phyloP scores from a whole-genome alignment of 441 rosid species.

The Arabidopsis lyrata region DNA sequence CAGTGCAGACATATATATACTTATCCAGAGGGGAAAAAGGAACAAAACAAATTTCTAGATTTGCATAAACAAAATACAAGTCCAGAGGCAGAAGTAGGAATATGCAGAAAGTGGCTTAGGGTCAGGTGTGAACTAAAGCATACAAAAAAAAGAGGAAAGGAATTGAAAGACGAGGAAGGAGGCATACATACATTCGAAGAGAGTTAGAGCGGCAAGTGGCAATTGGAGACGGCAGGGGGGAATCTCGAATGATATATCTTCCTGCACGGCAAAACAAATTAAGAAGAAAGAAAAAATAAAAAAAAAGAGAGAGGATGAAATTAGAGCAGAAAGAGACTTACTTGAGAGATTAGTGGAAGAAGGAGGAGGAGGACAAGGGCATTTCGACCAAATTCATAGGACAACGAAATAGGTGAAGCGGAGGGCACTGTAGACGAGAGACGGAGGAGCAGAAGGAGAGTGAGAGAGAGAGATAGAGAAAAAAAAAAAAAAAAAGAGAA shows the following conservation, averaged over 20 bases:
- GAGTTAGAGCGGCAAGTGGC: slow-evolving; percentile 27
- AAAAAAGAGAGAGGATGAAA: slow-evolving; percentile 26
- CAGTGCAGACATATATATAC: background rate
- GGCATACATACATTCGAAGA: slow-evolving; percentile 33
- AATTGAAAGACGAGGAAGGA: background rate
- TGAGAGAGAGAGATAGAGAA: slow-evolving; percentile 5
- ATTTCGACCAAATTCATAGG: slow-evolving; percentile 29
- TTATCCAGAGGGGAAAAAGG: background rate
- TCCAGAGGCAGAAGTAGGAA: background rate
- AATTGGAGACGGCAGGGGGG: slow-evolving; percentile 37
- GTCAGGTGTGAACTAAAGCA: background rate
- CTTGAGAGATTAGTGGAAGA: background rate
- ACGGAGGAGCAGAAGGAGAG: slow-evolving; percentile 15
- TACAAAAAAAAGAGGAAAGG: background rate
- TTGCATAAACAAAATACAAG: slow-evolving; percentile 6
- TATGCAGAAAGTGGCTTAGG: background rate
- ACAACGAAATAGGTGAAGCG: slow-evolving; percentile 28
- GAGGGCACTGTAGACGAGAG: slow-evolving; percentile 41
- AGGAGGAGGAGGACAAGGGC: slow-evolving; percentile 21
- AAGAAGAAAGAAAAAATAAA: background rate
- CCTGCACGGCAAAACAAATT: slow-evolving; percentile 21
- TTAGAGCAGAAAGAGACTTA: slow-evolving; percentile 19
- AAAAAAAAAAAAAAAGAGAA: background rate
- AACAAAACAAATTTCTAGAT: background rate
- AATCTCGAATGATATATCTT: slow-evolving; percentile 15